phyloP scores from a whole-genome alignment of 768 basidiomycete species.

The Termitomyces sp. region DNA sequence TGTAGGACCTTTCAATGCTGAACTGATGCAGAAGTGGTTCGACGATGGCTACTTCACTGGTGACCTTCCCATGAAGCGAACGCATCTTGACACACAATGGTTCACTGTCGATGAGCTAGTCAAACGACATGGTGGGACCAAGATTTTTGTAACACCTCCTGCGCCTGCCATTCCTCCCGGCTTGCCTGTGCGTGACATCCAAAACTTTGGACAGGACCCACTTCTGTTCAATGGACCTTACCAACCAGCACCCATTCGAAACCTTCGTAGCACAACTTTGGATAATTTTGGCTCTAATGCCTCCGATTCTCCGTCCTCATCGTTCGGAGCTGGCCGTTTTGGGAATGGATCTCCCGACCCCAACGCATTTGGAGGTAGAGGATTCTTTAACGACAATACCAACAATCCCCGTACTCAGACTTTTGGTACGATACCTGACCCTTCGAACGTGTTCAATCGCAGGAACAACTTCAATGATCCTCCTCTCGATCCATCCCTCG shows the following conservation, averaged over 20 bases:
- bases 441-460: slow-evolving; percentile 27
- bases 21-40: slow-evolving; percentile 93
- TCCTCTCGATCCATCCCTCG: slow-evolving; percentile 31
- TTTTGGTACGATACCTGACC: slow-evolving; percentile 20
- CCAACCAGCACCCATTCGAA: slow-evolving; percentile 63
- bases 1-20: slow-evolving; percentile 84
- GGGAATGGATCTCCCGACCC: slow-evolving; percentile 69
- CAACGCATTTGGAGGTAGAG: slow-evolving; percentile 47
- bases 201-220: slow-evolving; percentile 36
- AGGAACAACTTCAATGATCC: slow-evolving; percentile 37
- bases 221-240: slow-evolving; percentile 51
- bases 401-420: slow-evolving; percentile 31
- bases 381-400: slow-evolving; percentile 31
- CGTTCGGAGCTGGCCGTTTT: slow-evolving; percentile 61
- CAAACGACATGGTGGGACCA: slow-evolving; percentile 46
- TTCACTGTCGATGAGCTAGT: slow-evolving; percentile 58
- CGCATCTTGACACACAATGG: slow-evolving; percentile 67
- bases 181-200: slow-evolving; percentile 38
- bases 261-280: slow-evolving; percentile 58
- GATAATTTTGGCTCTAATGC: slow-evolving; percentile 61
- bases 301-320: slow-evolving; percentile 72
- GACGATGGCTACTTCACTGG: slow-evolving; percentile 85
- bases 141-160: slow-evolving; percentile 60
- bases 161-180: slow-evolving; percentile 49
- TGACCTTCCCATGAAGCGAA: slow-evolving; percentile 82